Base-by-base conservation (phyloP, 2,329 filamentous ascomycete species). In the Penicillium janthinellum region DNA sequence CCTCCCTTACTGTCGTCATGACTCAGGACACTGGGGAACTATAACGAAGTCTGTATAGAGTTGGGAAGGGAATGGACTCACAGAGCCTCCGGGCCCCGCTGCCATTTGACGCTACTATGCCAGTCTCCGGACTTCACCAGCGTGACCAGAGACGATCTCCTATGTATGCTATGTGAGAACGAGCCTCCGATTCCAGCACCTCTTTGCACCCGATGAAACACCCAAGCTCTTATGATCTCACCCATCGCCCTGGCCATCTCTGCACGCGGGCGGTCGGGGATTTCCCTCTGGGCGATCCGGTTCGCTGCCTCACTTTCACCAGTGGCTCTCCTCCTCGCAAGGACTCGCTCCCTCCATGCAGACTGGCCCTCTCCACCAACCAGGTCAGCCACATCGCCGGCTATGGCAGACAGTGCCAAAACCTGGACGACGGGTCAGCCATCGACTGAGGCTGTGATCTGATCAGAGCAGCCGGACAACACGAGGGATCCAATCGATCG, bases 231-330 rank as follows among this genome's bases (percentile, higher is more conserved):
- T 5, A 6, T 31, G 28, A 31, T 51, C 28, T 11, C 4, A 8
- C 12, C 31, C 34, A 28, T 41, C 22, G 17, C 17, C 49, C 1
- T 14, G 39, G 35, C 28, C 49, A 28, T 22, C 35, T 35, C 25
- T 37, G 28, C 47, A 20, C 14, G n/a, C 31, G 34, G 12, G 35
- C 22, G 49, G 38, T 20, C 22, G 38, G 22, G 70, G 72, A 61
- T 58, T 44, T 53, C 10, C 17, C 39, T 63, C 62, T 56, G 62
- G 56, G 59, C 59, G 58, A 73, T 75, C 73, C 73, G 73, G 71
- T 74, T 76, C 70, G 73, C 70, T 71, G 73, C 73, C 71, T 75
- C 73, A 75, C 70, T 75, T 74, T 73, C 1, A 41, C 45, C 55
- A 34, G 49, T 62, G 61, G 62, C 56, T 57, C 58, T 60, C 54